Evolutionary conservation across 73 alveolate genomes (phyloP).

Genomic region (Tetrahymena thermophila): DNA sequence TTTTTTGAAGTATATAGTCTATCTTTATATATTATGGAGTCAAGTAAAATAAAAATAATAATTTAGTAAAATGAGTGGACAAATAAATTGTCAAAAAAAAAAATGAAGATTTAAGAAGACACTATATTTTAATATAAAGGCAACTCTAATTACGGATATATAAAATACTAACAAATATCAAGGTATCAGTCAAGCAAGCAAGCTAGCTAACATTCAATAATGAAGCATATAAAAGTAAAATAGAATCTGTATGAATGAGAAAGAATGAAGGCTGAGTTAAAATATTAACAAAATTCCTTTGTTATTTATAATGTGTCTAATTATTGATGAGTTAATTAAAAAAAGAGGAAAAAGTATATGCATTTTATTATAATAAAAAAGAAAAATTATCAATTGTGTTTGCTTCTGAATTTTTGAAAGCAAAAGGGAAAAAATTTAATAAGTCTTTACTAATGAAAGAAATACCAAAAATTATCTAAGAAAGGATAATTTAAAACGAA

Average conservation of each 20-base stretch:
- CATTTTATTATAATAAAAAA: neutral
- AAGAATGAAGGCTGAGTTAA: neutral
- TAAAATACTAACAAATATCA: neutral
- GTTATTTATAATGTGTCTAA: neutral
- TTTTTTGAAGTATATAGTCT: too few species aligned
- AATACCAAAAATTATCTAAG: neutral
- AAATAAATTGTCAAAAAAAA: neutral
- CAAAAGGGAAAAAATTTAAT: neutral
- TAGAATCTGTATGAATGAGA: neutral
- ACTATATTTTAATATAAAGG: neutral
- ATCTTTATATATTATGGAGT: neutral
- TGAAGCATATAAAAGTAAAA: neutral
- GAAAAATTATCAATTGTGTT: neutral
- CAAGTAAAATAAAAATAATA: neutral
- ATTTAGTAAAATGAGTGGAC: neutral
- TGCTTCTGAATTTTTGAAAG: neutral
- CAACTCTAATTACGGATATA: neutral
- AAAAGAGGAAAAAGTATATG: neutral
- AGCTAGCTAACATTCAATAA: neutral
- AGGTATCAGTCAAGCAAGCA: neutral
- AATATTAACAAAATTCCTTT: neutral
- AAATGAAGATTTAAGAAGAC: neutral
- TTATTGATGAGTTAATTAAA: neutral
- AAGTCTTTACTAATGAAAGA: neutral
- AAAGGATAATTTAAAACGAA: neutral